These are phyloP conservation scores for Xylaria telfairii DNA, from an alignment of 495 filamentous ascomycete genomes.

Conservation along the genomic window DNA sequence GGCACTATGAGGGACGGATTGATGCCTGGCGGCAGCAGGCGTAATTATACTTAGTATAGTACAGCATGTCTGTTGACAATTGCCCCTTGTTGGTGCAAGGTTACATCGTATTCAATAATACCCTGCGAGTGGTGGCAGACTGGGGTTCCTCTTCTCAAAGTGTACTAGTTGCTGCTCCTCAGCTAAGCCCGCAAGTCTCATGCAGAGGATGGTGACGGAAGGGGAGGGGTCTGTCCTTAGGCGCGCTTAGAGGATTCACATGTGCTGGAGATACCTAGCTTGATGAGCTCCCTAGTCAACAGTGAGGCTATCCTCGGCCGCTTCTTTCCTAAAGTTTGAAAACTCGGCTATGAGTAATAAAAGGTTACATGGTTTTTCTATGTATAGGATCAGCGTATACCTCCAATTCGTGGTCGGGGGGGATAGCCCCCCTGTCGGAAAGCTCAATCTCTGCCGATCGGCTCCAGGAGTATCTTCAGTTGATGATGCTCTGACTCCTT, in stretches of 20 bases:
- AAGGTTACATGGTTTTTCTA: constrained; percentile 4
- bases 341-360: background rate
- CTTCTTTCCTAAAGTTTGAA: background rate
- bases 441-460: constrained; percentile 6
- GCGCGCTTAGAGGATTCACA: constrained; percentile 10
- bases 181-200: background rate
- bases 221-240: constrained; percentile 3
- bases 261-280: background rate
- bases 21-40: background rate
- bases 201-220: constrained; percentile 10
- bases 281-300: background rate
- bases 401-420: background rate
- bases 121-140: constrained; percentile 7
- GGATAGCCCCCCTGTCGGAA: constrained; percentile 7
- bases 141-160: background rate
- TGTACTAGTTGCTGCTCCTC: background rate
- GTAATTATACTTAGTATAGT: background rate
- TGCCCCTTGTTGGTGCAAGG: constrained; percentile 16
- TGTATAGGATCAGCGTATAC: background rate
- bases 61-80: constrained; percentile 5
- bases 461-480: background rate
- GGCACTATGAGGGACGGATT: background rate
- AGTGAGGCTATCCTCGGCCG: background rate
- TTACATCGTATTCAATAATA: constrained; percentile 8
- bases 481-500: constrained; percentile 10